Evolutionary conservation across 2,329 filamentous ascomycete genomes (phyloP).

Genomic region (Fusarium bulbicola): DNA sequence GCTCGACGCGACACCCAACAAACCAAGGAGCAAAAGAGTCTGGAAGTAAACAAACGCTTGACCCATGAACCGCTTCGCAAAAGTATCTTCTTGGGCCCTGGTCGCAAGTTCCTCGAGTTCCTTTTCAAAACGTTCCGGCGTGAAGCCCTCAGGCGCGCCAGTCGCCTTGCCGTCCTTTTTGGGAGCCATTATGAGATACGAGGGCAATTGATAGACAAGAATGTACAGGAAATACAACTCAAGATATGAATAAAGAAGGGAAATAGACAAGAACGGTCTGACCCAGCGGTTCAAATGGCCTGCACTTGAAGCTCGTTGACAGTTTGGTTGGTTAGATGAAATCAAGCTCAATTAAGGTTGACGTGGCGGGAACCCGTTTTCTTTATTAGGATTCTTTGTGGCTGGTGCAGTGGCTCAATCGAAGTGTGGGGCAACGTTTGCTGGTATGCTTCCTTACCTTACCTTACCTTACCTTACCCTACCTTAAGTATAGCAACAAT

Average conservation of each 20-base stretch:
- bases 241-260: neutral
- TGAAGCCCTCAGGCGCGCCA: constrained; percentile 49
- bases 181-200: constrained; percentile 30
- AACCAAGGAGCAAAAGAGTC: constrained; percentile 42
- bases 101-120: constrained; percentile 62
- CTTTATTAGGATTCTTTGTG: constrained; percentile 26
- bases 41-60: constrained; percentile 53
- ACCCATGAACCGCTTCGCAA: constrained; percentile 45
- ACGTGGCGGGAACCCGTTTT: constrained; percentile 33
- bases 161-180: constrained; percentile 36
- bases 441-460: neutral
- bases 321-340: constrained; percentile 31
- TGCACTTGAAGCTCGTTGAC: constrained; percentile 45
- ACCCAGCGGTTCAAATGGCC: constrained; percentile 43
- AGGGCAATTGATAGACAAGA: neutral
- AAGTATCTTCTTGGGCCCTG: constrained; percentile 50
- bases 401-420: constrained; percentile 36
- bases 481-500: neutral
- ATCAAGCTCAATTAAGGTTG: constrained; percentile 28
- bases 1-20: constrained; percentile 69
- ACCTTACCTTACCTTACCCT: too few relatives aligned
- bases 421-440: constrained; percentile 3
- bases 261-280: constrained; percentile 1
- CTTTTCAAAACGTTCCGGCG: constrained; percentile 62
- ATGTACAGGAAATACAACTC: constrained; percentile 3